Base-by-base conservation (phyloP, 2,329 filamentous ascomycete species). In the Orbilia brochopaga region DNA sequence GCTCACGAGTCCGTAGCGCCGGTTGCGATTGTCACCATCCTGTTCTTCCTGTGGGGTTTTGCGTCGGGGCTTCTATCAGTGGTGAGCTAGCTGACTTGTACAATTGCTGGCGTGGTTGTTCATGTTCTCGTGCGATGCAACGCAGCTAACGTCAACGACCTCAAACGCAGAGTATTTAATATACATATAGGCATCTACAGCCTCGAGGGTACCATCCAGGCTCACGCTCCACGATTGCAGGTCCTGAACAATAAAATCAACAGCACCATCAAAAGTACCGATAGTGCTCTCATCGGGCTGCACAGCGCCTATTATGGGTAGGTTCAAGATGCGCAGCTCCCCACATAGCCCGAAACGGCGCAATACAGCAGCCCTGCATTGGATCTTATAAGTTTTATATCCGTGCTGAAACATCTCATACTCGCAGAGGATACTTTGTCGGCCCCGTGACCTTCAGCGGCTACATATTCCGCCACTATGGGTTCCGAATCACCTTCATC, bases 401-500 rank as follows among this genome's bases (percentile, higher is more conserved):
- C 37, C n/a, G 19, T 51, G 46, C 64, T 65, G 37, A 57, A 13
- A 30, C 2, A 19, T 44, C 44, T 48, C n/a, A 1, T 30, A 30
- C 52, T 24, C 50, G 19, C 40, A 59, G 73, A 44, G 80, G 79
- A 61, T 81, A 81, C 75, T 78, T 79, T 59, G 74, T 82, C 24
- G 79, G 75, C 27, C 76, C 77, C n/a, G 75, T 81, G 3, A 78
- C 79, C 17, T 76, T 81, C 61, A 80, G 79, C 1, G 79, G 79
- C 62, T 84, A 81, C 80, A 82, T 92, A 73, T 82, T 94, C 6
- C 85, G 90, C 19, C 84, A 85, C 66, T 90, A 88, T 56, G 91
- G 91, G 1, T 94, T 91, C 80, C 90, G 91, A 75, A 86, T 86
- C 46, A 91, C 90, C 0, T 92, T 94, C 75, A 92, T 94, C 69